Evolutionary conservation across 352 stramenopile species (phyloP).

Genomic region (Globisporangium orthogonon): DNA sequence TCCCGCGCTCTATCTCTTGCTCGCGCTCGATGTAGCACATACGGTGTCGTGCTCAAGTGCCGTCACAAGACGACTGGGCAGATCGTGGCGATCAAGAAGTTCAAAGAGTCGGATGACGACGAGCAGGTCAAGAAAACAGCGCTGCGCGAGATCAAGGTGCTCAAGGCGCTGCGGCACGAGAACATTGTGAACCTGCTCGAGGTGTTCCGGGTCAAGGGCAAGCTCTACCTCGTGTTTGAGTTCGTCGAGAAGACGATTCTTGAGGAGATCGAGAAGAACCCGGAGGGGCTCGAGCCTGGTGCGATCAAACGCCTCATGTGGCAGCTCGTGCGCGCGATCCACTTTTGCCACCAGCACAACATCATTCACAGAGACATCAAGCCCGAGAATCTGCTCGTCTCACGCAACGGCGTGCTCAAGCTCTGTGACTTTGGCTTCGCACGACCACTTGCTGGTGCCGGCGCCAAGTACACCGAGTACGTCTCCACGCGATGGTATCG

Average conservation of each 20-base stretch:
- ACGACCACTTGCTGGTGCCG: constrained; percentile 50
- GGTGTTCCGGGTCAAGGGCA: constrained; percentile 79
- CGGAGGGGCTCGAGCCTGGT: constrained; percentile 57
- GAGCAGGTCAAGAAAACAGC: constrained; percentile 88
- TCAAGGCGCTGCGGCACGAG: constrained; percentile 84
- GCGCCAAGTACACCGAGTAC: constrained; percentile 85
- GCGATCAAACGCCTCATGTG: constrained; percentile 79
- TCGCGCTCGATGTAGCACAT: constrained; percentile 38
- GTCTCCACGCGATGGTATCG: constrained; percentile 94
- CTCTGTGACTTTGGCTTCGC: constrained; percentile 89
- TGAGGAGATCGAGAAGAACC: constrained; percentile 86
- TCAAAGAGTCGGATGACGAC: constrained; percentile 88
- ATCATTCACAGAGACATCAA: too few relatives aligned
- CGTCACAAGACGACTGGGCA: constrained; percentile 73
- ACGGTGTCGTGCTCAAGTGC: constrained; percentile 86
- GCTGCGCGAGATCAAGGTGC: constrained; percentile 76
- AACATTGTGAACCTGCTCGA: constrained; percentile 87
- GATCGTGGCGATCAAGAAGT: constrained; percentile 90
- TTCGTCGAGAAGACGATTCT: constrained; percentile 87
- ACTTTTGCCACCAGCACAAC: too few relatives aligned
- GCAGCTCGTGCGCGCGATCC: constrained; percentile 65
- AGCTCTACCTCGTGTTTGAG: constrained; percentile 86
- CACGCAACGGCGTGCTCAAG: constrained; percentile 92
- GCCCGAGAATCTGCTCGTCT: constrained; percentile 34
- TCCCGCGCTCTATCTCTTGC: not conserved